These are phyloP conservation scores for Clohesyomyces aquaticus DNA, from an alignment of 495 filamentous ascomycete genomes.

Conservation along the genomic window DNA sequence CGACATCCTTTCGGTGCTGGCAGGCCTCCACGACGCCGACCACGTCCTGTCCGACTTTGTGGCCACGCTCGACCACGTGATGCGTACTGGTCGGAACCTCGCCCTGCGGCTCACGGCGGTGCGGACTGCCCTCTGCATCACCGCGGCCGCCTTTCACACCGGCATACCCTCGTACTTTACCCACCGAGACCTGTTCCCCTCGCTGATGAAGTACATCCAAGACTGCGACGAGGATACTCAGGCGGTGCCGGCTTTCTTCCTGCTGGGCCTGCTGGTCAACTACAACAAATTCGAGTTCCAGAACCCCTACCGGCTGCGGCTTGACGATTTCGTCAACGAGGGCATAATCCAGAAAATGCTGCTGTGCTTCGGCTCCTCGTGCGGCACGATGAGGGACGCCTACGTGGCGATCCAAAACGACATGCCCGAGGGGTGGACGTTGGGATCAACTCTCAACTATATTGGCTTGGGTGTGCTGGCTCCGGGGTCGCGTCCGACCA, in stretches of 20 bases:
- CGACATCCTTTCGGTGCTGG: constrained; percentile 87
- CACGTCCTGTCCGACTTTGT: constrained; percentile 87
- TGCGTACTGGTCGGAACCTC: constrained; percentile 70
- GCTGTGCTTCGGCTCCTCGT: constrained; percentile 70
- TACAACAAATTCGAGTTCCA: constrained; percentile 99
- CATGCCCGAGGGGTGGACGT: constrained; percentile 84
- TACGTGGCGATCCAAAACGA: constrained; percentile 94
- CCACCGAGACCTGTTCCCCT: constrained; percentile 90
- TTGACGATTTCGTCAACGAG: constrained; percentile 99
- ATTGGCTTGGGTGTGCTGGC: constrained; percentile 81
- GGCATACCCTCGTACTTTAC: constrained; percentile 93
- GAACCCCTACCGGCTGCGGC: constrained; percentile 90
- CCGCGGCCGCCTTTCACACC: constrained; percentile 93
- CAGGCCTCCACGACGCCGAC: constrained; percentile 87
- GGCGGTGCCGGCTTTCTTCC: constrained; percentile 74
- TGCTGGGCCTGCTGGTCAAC: constrained; percentile 89
- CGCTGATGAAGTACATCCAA: constrained; percentile 94
- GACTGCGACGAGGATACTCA: constrained; percentile 67
- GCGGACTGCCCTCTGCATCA: constrained; percentile 76
- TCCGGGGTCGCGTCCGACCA: constrained; percentile 64
- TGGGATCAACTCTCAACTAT: constrained; percentile 77
- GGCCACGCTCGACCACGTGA: constrained; percentile 73
- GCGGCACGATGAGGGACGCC: constrained; percentile 64
- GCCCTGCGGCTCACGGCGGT: constrained; percentile 66
- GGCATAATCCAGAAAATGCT: constrained; percentile 80